Base-by-base conservation (phyloP, 192 early-diverging fungal genomes). In the Tieghemiomyces parasiticus region DNA sequence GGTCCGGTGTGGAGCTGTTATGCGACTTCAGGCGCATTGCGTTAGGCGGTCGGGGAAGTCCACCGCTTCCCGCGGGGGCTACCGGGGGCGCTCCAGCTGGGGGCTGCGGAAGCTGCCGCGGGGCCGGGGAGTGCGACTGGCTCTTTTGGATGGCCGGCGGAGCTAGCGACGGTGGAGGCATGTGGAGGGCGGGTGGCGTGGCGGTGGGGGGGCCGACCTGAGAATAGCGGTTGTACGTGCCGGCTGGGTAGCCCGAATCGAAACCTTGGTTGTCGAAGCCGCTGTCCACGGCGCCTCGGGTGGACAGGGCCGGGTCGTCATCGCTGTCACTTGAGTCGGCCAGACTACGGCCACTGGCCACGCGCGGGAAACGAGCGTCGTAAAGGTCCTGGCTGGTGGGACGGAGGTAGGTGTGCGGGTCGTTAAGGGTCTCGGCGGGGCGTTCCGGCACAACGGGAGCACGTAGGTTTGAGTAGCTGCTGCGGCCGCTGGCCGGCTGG, bases 351-450 rank as follows among this genome's bases (percentile, higher is more conserved):
- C 8, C 6, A 42, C 38, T 42, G 16, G 6, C 20, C 1, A 25
- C 14, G 26, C 30, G 50, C 26, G 50, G 50, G 50, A 29, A 24
- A 13, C 30, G 50, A 25, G 50, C 30, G 4, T 30, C 50, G 24
- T 52, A 30, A 28, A 52, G 50, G 13, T 52, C 50, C 50, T 52
- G 50, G 24, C 24, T 24, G 16, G 50, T 29, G 30, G 50, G 50
- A 28, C 50, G 50, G 1, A 52, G 50, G 24, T 52, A 52, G 24
- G 50, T 30, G 22, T 25, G 50, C 30, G 16, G 20, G 19, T 52
- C 50, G 22, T 28, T 13, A 13, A 52, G 30, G 24, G 50, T 52
- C 26, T 52, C 50, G 4, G 26, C 2, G 14, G 50, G 50, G 2
- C 50, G 50, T 6, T 42, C 38, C 8, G 38, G 8, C 8, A 16